Percentiles rank a stretch among this genome's conserved stretches.
Evolutionary conservation across 2,329 filamentous ascomycete species (phyloP).

Genomic region (Esteya vermicola): DNA sequence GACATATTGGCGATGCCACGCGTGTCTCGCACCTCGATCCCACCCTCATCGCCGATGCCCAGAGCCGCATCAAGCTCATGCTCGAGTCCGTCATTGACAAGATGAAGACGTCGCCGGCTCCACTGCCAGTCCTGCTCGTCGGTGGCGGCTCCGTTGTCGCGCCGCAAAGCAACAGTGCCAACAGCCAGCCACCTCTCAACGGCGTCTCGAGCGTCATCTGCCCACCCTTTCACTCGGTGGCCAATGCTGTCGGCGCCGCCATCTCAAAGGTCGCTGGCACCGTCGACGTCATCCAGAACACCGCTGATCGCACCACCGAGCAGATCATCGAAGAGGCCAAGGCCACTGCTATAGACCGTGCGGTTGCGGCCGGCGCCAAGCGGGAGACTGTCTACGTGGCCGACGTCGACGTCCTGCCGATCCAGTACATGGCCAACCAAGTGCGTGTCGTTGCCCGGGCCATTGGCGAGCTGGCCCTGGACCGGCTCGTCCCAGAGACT

Average conservation of each 20-base stretch:
- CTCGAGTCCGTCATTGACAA: conserved; percentile 43
- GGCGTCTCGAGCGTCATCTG: conserved; percentile 38
- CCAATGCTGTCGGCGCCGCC: conserved; percentile 51
- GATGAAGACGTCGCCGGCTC: conserved; percentile 47
- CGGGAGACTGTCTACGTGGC: conserved; percentile 29
- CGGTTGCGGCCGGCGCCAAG: conserved; percentile 29
- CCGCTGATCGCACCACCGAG: conserved; percentile 20
- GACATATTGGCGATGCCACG: conserved; percentile 16
- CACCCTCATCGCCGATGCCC: conserved; percentile 19
- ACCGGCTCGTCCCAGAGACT: neutral
- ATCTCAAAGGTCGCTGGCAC: conserved; percentile 43
- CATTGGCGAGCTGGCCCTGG: conserved; percentile 23
- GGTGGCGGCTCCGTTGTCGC: conserved; percentile 48
- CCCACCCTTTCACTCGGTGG: conserved; percentile 41
- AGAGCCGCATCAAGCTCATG: conserved; percentile 29
- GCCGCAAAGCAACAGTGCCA: conserved; percentile 36
- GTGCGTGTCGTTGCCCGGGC: conserved; percentile 44
- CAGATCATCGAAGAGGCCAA: conserved; percentile 24
- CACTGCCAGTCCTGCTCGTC: conserved; percentile 45
- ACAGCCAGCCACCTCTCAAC: conserved; percentile 30
- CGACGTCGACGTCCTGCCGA: conserved; percentile 37
- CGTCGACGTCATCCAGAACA: conserved; percentile 31
- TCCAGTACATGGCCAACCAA: conserved; percentile 35
- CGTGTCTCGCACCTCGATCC: conserved; percentile 24
- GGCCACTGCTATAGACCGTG: conserved; percentile 26